Conservation (phyloP, 2,329 filamentous ascomycete genomes). For the Sarocladium strictum region DNA sequence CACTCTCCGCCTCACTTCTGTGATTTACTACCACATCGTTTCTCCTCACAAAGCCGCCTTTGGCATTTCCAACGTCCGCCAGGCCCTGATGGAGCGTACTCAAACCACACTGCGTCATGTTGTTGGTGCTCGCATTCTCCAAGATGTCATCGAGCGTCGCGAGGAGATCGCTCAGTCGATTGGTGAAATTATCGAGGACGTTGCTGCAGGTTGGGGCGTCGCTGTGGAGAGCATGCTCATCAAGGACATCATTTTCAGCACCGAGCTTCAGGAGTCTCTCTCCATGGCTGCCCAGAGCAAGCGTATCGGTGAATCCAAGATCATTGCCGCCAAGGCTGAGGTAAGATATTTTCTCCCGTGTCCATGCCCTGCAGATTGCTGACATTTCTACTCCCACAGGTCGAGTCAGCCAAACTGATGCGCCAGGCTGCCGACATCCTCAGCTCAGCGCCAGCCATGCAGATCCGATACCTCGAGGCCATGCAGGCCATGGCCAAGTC, state of each 20-base stretch:
- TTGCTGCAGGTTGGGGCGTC: slow-evolving; percentile 89
- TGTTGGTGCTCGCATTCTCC: slow-evolving; percentile 87
- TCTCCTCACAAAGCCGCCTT: slow-evolving; percentile 96
- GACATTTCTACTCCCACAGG: slow-evolving; percentile 31
- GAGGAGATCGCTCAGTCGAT: slow-evolving; percentile 96
- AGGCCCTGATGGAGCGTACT: slow-evolving; percentile 95
- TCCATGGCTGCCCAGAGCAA: slow-evolving; percentile 99
- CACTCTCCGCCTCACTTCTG: slow-evolving; percentile 84
- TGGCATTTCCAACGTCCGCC: slow-evolving; percentile 88
- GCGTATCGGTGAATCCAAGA: slow-evolving; percentile 96
- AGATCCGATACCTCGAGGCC: slow-evolving; percentile 94
- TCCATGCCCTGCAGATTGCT: not conserved
- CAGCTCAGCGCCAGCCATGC: slow-evolving; percentile 89
- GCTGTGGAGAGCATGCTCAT: slow-evolving; percentile 97
- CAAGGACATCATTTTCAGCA: slow-evolving; percentile 97
- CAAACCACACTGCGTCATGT: slow-evolving; percentile 97
- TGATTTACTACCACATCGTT: slow-evolving; percentile 98
- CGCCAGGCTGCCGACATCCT: slow-evolving; percentile 90
- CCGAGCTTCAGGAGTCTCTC: slow-evolving; percentile 90
- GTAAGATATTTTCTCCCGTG: slow-evolving; percentile 40
- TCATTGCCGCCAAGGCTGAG: slow-evolving; percentile 94
- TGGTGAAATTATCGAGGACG: slow-evolving; percentile 94
- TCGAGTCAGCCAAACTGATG: slow-evolving; percentile 93
- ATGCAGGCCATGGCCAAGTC: slow-evolving; percentile 99
- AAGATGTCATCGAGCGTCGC: slow-evolving; percentile 96